Evolutionary conservation across 495 filamentous ascomycete species (phyloP).

Genomic region (Echria macrotheca): DNA sequence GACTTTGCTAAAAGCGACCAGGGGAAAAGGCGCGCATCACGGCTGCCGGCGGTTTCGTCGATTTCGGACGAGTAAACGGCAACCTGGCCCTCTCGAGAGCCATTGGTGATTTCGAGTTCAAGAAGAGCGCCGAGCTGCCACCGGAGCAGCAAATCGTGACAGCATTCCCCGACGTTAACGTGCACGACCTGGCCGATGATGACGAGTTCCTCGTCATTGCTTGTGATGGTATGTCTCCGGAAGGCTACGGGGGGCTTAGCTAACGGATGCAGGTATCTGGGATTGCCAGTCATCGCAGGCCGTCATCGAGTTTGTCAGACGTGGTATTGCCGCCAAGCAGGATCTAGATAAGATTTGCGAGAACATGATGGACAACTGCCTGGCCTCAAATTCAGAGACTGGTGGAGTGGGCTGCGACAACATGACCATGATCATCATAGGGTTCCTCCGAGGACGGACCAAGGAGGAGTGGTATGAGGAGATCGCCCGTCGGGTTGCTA

Average conservation of each 20-base stretch:
- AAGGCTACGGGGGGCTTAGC: neutral
- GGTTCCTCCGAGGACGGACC: constrained; percentile 79
- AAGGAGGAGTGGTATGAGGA: constrained; percentile 98
- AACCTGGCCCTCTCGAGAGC: constrained; percentile 96
- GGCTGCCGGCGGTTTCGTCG: constrained; percentile 94
- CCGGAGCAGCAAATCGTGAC: constrained; percentile 98
- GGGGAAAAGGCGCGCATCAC: constrained; percentile 94
- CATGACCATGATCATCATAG: constrained; percentile 96
- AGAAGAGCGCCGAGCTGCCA: constrained; percentile 93
- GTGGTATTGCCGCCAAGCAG: constrained; percentile 94
- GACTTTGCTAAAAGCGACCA: constrained; percentile 32
- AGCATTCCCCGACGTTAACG: constrained; percentile 86
- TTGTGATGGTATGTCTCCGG: constrained; percentile 71
- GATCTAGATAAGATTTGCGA: constrained; percentile 89
- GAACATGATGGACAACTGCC: constrained; percentile 99
- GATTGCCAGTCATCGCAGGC: constrained; percentile 98
- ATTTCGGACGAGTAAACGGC: constrained; percentile 97
- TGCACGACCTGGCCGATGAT: constrained; percentile 84
- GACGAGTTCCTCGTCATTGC: constrained; percentile 97
- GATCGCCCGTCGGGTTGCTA: constrained; percentile 88
- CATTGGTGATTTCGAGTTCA: constrained; percentile 99
- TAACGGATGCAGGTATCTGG: constrained; percentile 73
- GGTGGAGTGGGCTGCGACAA: constrained; percentile 98
- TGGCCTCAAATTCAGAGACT: constrained; percentile 94
- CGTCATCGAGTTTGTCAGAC: constrained; percentile 91